Percentiles rank a stretch among this genome's conserved stretches.
These are phyloP conservation scores for Oryza australiensis DNA, from an alignment of 176 grass and related monocot genomes.

Conservation along the genomic window DNA sequence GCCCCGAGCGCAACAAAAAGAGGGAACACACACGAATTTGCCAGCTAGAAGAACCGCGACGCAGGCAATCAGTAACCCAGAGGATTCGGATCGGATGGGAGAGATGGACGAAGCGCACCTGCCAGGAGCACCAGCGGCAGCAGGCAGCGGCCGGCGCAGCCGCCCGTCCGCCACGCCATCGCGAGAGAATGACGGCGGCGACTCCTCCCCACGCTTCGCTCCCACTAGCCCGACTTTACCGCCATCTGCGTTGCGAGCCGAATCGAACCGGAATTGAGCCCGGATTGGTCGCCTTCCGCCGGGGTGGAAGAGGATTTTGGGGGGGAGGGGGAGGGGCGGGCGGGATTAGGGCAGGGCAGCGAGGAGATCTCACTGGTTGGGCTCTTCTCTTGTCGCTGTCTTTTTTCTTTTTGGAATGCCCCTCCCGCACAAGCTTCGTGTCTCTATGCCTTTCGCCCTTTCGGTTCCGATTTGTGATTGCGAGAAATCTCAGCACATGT, in stretches of 20 bases:
- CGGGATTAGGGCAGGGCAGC: slow-evolving; percentile 20
- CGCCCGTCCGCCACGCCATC: slow-evolving; percentile 55
- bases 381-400: background rate
- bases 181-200: background rate
- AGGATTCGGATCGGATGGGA: background rate
- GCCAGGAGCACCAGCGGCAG: slow-evolving; percentile 59
- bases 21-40: background rate
- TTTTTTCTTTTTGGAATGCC: no score
- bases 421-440: background rate
- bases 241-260: slow-evolving; percentile 9
- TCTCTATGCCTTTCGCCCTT: no score
- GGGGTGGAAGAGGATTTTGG: background rate
- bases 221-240: slow-evolving; percentile 15
- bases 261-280: slow-evolving; percentile 7
- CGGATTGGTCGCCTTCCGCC: background rate
- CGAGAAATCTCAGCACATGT: no score
- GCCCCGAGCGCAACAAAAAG: background rate
- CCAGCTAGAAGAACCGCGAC: background rate
- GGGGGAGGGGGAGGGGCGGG: no score
- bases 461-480: no score
- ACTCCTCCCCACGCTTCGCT: slow-evolving; percentile 15
- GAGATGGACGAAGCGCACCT: slow-evolving; percentile 28
- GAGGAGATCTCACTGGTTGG: slow-evolving; percentile 23
- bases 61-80: background rate
- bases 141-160: slow-evolving; percentile 46